Base-by-base conservation (phyloP, 768 basidiomycete species). In the Cubamyces lactineus region DNA sequence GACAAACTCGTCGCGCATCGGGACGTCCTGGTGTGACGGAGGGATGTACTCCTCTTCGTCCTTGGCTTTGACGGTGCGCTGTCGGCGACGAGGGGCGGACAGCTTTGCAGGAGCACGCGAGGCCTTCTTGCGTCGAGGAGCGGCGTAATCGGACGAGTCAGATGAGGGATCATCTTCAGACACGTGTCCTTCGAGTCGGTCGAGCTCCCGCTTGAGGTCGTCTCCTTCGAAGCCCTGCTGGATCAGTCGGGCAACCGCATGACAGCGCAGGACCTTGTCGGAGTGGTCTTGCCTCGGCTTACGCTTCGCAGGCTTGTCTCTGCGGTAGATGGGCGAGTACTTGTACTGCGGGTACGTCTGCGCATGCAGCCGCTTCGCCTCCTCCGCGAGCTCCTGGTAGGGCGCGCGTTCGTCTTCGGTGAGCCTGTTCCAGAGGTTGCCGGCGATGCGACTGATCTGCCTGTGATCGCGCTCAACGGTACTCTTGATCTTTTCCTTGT, bases 391-490 rank as follows among this genome's bases (percentile, higher is more conserved):
- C 16, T 67, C 69, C 40, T 76, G 71, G 79, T 82, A 89, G 19
- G 71, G 74, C 5, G 70, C 74, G 54, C 80, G 83, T 67, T 84
- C 80, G 23, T 76, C 78, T 0, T 73, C 70, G 11, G 75, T 67
- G 34, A 91, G 74, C 55, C 81, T 71, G 50, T 83, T 82, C 92
- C 92, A 95, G 65, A 81, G 79, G 38, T 83, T 72, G 4, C 87
- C 91, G 2, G 86, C 88, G 53, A 91, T 81, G 57, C 85, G 81
- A 60, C 86, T 88, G 60, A 94, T 83, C 57, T 85, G 81, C 71
- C 90, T 86, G 71, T 94, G 91, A 52, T 88, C 85, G 62, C 77
- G 80, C 75, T 89, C 88, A 53, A 83, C 77, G 41, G 73, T 73
- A 1, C 80, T 80, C 53, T 84, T 84, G 30, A 80, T 71, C 38